Conservation (phyloP, 495 filamentous ascomycete genomes). For the Podospora comata region DNA sequence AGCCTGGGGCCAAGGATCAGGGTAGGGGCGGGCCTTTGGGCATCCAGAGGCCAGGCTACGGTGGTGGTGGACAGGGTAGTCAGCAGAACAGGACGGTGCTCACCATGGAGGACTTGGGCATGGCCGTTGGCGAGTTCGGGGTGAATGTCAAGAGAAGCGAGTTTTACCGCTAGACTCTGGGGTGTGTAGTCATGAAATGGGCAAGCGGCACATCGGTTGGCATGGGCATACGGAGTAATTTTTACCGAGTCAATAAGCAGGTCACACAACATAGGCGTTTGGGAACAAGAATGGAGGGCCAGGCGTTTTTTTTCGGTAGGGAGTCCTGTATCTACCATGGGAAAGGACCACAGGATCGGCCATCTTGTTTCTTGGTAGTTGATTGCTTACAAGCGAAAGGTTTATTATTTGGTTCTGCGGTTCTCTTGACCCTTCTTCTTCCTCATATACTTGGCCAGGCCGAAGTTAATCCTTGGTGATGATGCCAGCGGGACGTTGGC, state of each 20-base stretch:
- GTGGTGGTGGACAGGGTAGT: conserved; percentile 86
- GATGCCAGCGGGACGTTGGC: neutral
- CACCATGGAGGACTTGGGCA: conserved; percentile 98
- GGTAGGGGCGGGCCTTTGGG: conserved; percentile 67
- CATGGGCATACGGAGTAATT: neutral
- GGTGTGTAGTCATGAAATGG: neutral
- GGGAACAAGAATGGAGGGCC: neutral
- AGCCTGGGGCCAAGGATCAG: conserved; percentile 55
- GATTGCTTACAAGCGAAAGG: too few species aligned
- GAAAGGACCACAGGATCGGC: neutral
- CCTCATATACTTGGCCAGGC: too few species aligned
- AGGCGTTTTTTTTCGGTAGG: neutral
- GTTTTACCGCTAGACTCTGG: conserved; percentile 73
- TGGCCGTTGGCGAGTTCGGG: conserved; percentile 95
- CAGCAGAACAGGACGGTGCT: conserved; percentile 89
- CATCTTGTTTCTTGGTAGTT: too few species aligned
- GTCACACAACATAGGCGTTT: neutral
- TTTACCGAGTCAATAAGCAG: neutral
- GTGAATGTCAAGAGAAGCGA: conserved; percentile 96
- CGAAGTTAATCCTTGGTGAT: neutral
- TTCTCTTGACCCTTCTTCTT: too few species aligned
- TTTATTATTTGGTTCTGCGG: too few species aligned
- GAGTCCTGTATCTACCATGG: neutral
- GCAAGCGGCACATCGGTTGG: neutral
- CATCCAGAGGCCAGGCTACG: conserved; percentile 86